These are phyloP conservation scores for Phlebiopsis gigantea DNA, from an alignment of 768 basidiomycete genomes.

Conservation along the genomic window DNA sequence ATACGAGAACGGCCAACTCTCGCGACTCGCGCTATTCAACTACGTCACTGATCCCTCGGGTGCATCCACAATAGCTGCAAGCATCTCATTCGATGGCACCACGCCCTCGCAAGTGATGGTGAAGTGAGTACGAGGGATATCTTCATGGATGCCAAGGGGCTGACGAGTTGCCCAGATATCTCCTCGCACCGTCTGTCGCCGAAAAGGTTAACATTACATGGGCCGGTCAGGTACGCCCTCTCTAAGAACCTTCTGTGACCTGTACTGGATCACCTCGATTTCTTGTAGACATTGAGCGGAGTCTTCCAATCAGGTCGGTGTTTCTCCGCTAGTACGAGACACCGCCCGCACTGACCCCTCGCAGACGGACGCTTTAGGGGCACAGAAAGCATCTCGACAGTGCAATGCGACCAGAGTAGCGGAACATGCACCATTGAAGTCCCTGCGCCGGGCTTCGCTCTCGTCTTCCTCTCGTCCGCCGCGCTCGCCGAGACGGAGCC, in stretches of 20 bases:
- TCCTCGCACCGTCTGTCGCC: slow-evolving; percentile 31
- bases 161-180: slow-evolving; percentile 15
- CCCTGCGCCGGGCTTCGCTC: slow-evolving; percentile 66
- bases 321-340: neutral
- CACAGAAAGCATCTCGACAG: slow-evolving; percentile 26
- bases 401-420: slow-evolving; percentile 33
- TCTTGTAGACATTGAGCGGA: slow-evolving; percentile 26
- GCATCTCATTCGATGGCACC: slow-evolving; percentile 28
- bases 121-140: slow-evolving; percentile 15
- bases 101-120: slow-evolving; percentile 25
- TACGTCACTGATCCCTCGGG: slow-evolving; percentile 39
- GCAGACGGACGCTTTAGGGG: slow-evolving; percentile 36
- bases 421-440: slow-evolving; percentile 57
- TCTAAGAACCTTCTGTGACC: neutral
- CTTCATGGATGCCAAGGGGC: neutral
- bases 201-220: slow-evolving; percentile 44
- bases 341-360: neutral
- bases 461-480: slow-evolving; percentile 58
- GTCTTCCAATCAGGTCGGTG: slow-evolving; percentile 22
- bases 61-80: slow-evolving; percentile 29
- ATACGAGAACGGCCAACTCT: slow-evolving; percentile 41
- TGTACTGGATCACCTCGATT: neutral
- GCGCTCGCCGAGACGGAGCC: slow-evolving; percentile 32
- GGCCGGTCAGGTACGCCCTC: slow-evolving; percentile 38
- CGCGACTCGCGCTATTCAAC: slow-evolving; percentile 44